Base-by-base conservation (phyloP, 306 rosid species). In the Quercus aquifolioides region DNA sequence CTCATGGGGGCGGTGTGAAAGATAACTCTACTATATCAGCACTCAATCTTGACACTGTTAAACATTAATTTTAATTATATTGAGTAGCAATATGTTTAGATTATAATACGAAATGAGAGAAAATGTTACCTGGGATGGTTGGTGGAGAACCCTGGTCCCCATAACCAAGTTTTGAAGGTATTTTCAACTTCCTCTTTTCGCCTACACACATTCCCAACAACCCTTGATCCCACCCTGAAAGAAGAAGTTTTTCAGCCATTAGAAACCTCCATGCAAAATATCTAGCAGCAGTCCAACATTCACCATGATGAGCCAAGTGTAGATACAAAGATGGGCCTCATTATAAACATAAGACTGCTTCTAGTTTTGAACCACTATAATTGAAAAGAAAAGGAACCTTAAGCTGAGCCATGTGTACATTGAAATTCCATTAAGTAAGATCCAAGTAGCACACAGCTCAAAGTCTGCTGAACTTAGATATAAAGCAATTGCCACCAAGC, bases 181-280 rank as follows among this genome's bases (percentile, higher is more conserved):
- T 95, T 88, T 89, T 93, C 90, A 95, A 76, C 88, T 95, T 95
- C 62, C 99, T 81, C 93, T 95, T 95, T 94, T 95, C 99, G 55
- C 99, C 98, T 1, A 93, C 82, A 73, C 99, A 95, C 90, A 92
- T 91, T 80, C 98, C 99, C 87, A 89, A 62, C 77, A 95, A 73
- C 51, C 99, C 99, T 87, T 95, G 99, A 86, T 95, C 99, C 98
- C 99, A 95, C 74, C 99, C 99, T 95, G 87, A 72, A 83, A 76
- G 46, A 80, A 14, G 54, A 75, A 58, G 69, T 49, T 49, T 49
- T 49, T 49, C 54, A 49, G 3, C 54, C 1, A 49, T 12, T 49
- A 49, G 26, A 13, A 67, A 19, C 10, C 54, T 57, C 31, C 49
- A 62, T 19, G 67, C 74, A 60, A 14, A 9, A 54, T 31, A 74